Evolutionary conservation across 176 grass and related monocot species (phyloP), one percentile per base, ranked within the genome.

Genomic region (Lolium rigidum): DNA sequence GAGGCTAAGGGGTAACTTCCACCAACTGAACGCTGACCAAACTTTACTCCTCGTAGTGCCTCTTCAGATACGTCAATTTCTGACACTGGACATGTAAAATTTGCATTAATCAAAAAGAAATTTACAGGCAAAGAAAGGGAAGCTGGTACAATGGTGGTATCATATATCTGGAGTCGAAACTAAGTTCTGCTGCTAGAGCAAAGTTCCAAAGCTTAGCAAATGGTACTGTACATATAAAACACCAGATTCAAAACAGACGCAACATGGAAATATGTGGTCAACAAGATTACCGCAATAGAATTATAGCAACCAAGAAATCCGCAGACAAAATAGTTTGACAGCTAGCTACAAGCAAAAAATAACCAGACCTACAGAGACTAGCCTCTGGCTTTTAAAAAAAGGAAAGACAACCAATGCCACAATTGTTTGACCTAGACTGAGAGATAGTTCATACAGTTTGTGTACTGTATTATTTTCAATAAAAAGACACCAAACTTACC

Each of bases 61-160:
- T 86, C 80, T 86, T 91, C 67, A 72, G 77, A 85, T 15, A 88
- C 63, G 39, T 94, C 92, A 79, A 86, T 80, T 84, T 76, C 25
- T 71, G 89, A 94, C n/a, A 88, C 96, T 94, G 83, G 18, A 82
- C 56, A 87, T 51, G 52, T 22, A 73, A 88, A 76, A 78, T 43
- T 35, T 77, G 50, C 60, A 71, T 87, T 50, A 67, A 55, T 79
- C 37, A 48, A 73, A 75, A 48, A 26, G 4, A 55, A 68, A 43
- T 43, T 64, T 56, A 28, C 52, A 44, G n/a, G 12, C 8, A 48
- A 12, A 77, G 15, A 80, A 68, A 86, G 21, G 9, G 26, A 79
- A 75, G 66, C 21, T 31, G 2, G 43, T 51, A 68, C 20, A 25
- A 55, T 39, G 18, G 58, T 55, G 2, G 24, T 37, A 83, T 16